Evolutionary conservation across 352 stramenopile genomes (phyloP).

Genomic region (Phytopythium mirpurense): DNA sequence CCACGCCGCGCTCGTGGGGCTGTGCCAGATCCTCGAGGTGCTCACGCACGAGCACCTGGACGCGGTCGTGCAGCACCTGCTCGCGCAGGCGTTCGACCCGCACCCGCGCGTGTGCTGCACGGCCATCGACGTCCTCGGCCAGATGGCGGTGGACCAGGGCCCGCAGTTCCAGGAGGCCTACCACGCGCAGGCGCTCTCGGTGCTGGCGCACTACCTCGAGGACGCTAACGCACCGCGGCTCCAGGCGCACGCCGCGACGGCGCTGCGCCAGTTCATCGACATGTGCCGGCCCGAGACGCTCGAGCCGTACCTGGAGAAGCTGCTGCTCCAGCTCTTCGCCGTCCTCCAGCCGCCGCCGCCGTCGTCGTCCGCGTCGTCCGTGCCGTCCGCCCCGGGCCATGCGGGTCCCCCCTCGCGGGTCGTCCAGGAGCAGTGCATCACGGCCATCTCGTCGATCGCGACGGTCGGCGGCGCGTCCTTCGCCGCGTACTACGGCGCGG

Average conservation of each 20-base stretch:
- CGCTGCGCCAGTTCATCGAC: constrained; percentile 81
- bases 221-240: constrained; percentile 54
- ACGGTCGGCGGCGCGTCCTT: constrained; percentile 61
- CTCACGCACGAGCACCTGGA: constrained; percentile 59
- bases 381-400: too few species aligned
- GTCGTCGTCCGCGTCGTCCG: too few species aligned
- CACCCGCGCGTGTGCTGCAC: constrained; percentile 81
- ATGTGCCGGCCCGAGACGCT: constrained; percentile 64
- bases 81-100: constrained; percentile 57
- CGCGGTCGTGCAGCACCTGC: constrained; percentile 59
- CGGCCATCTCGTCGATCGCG: constrained; percentile 73
- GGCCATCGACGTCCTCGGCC: constrained; percentile 79
- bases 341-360: constrained; percentile 40
- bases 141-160: constrained; percentile 72
- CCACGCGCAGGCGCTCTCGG: constrained; percentile 53
- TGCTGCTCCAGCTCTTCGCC: constrained; percentile 63
- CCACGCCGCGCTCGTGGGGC: constrained; percentile 68
- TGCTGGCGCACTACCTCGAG: constrained; percentile 64
- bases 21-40: constrained; percentile 83
- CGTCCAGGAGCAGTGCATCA: constrained; percentile 79
- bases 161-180: constrained; percentile 78
- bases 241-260: constrained; percentile 69
- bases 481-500: constrained; percentile 62
- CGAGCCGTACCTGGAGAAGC: constrained; percentile 67
- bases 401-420: too few species aligned